Evolutionary conservation across 495 filamentous ascomycete species (phyloP).

Genomic region (Hyaloscypha hepaticicola): DNA sequence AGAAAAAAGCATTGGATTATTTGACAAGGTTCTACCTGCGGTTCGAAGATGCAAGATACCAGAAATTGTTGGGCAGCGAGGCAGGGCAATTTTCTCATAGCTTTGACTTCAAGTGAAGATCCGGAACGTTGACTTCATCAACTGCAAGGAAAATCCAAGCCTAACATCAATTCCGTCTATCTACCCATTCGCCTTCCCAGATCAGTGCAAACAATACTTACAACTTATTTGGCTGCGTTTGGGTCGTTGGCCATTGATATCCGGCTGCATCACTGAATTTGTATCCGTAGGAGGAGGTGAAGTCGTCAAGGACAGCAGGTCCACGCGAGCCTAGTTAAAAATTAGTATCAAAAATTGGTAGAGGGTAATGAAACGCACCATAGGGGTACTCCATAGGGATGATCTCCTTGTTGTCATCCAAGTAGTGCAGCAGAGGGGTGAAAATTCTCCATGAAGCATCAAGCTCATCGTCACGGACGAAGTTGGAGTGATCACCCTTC

Average conservation of each 20-base stretch:
- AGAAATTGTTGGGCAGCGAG: not conserved
- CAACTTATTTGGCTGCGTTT: slow-evolving; percentile 33
- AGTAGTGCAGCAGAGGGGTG: slow-evolving; percentile 93
- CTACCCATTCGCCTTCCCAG: slow-evolving; percentile 16
- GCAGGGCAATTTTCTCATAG: not conserved
- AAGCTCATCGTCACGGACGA: slow-evolving; percentile 97
- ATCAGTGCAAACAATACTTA: slow-evolving; percentile 23
- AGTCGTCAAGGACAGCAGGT: slow-evolving; percentile 95
- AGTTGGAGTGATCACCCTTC: slow-evolving; percentile 99
- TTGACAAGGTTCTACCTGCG: not conserved
- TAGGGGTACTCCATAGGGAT: slow-evolving; percentile 99
- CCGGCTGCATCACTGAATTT: slow-evolving; percentile 97
- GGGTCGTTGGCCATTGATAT: slow-evolving; percentile 87
- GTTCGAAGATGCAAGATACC: not conserved
- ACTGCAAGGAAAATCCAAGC: slow-evolving; percentile 1
- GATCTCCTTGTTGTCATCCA: slow-evolving; percentile 98
- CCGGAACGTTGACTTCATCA: not conserved
- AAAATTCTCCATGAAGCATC: slow-evolving; percentile 99
- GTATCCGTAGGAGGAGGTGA: slow-evolving; percentile 96
- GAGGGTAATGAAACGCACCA: slow-evolving; percentile 59
- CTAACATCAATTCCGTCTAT: slow-evolving; percentile 26
- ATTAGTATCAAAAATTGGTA: slow-evolving; percentile 16
- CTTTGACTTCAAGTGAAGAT: not conserved
- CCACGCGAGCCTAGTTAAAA: slow-evolving; percentile 78
- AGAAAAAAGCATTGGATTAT: not conserved